Evolutionary conservation across 257 asterid genomes (phyloP), one percentile per base, ranked within the genome.

Genomic region (Capsicum pubescens): DNA sequence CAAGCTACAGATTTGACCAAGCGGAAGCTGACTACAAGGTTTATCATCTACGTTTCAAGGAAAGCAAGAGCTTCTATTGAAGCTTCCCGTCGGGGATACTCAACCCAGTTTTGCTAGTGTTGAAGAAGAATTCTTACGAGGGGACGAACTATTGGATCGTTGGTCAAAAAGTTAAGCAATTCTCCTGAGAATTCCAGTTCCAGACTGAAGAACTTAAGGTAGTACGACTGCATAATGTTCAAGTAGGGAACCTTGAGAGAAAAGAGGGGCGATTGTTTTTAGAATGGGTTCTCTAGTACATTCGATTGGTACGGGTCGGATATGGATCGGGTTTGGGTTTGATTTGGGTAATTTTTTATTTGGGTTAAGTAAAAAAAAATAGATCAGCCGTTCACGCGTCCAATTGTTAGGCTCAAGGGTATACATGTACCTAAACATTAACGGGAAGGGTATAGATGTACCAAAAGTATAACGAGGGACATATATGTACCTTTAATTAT

Each of bases 31-130:
- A 80, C 32, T 15, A 69, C 56, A 13, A 46, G 55, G 35, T 11
- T 39, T 80, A 63, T 90, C 60, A 7, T 90, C 21, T 36, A 84
- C 77, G 81, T 46, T 52, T 69, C 82, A 42, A 87, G 81, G 82
- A 82, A 83, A 87, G 52, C 79, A 64, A 86, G 86, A 81, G 67
- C 82, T 59, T 83, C 80, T 39, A 70, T 54, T 39, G 83, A 80
- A 84, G 70, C 84, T 21, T 71, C 59, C 10, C 46, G 58, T 86
- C 55, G 80, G 85, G 42, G 71, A 68, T 52, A 56, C 9, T 12
- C 11, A 64, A 50, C 39, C 63, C 48, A 12, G 59, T 26, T 50
- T 61, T 61, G 39, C 79, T 17, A 13, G 15, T 59, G 80, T 52
- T 76, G 84, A 81, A 17, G 86, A 46, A 44, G 74, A 50, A 76